These are phyloP conservation scores for Rhodotorula sphaerocarpa DNA, from an alignment of 768 basidiomycete genomes.

Conservation along the genomic window DNA sequence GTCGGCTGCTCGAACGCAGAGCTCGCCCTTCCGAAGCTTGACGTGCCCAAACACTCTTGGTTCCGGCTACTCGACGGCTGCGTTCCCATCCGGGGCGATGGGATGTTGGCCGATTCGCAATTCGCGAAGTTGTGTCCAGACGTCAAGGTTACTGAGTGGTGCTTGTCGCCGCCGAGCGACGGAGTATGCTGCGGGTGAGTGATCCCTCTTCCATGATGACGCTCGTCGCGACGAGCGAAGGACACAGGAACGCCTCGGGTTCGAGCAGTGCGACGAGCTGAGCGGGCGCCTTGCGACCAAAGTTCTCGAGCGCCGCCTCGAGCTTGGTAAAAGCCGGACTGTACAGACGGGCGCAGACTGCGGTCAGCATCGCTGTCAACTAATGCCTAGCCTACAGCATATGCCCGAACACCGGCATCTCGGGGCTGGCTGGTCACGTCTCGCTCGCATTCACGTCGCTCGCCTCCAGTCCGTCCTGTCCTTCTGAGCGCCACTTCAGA, in stretches of 20 bases:
- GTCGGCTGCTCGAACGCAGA: no score
- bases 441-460: constrained; percentile 23
- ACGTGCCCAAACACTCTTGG: no score
- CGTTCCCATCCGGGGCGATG: no score
- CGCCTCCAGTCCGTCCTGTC: constrained; percentile 5
- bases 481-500: no score
- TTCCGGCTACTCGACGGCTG: no score
- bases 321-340: constrained; percentile 8
- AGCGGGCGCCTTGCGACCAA: background rate
- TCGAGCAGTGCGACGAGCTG: constrained; percentile 14
- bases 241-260: constrained; percentile 7
- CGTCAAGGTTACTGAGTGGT: background rate
- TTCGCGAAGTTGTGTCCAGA: background rate
- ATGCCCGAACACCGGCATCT: background rate
- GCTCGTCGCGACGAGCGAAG: background rate
- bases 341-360: background rate
- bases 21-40: no score
- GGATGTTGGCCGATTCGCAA: background rate
- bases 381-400: background rate
- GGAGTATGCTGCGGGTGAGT: background rate
- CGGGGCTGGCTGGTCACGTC: constrained; percentile 12
- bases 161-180: background rate
- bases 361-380: no score
- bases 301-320: constrained; percentile 5
- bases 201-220: background rate